Conservation (phyloP, 1,284 basidiomycete species). For the Thelephora terrestris region DNA sequence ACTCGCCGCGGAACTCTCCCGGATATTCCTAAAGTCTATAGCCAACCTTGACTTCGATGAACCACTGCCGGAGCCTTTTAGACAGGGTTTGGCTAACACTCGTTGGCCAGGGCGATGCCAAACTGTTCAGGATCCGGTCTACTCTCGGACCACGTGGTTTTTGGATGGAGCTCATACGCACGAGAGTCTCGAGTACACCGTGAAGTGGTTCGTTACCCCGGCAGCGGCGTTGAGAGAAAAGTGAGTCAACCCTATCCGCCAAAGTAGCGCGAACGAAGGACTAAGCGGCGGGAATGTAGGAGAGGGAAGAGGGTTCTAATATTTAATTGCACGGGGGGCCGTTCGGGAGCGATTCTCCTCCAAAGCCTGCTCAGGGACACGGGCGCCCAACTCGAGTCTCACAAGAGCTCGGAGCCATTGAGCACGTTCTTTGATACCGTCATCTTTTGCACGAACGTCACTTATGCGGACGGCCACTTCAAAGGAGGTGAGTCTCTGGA, state of each 20-base stretch:
- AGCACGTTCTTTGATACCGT: slow-evolving; percentile 69
- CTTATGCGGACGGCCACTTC: slow-evolving; percentile 80
- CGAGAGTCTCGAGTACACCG: slow-evolving; percentile 83
- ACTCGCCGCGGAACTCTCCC: slow-evolving; percentile 74
- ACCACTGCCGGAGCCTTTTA: slow-evolving; percentile 42
- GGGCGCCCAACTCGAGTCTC: slow-evolving; percentile 33
- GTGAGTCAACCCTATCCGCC: slow-evolving; percentile 8
- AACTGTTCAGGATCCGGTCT: slow-evolving; percentile 51
- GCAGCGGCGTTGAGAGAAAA: slow-evolving; percentile 31
- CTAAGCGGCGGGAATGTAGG: slow-evolving; percentile 9
- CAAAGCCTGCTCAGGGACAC: slow-evolving; percentile 43
- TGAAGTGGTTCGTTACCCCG: slow-evolving; percentile 74
- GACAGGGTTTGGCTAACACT: slow-evolving; percentile 57
- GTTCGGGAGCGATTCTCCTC: slow-evolving; percentile 73
- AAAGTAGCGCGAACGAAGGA: slow-evolving; percentile 2
- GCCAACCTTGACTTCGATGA: slow-evolving; percentile 19
- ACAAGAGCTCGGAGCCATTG: slow-evolving; percentile 27
- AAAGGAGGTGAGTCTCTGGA: slow-evolving; percentile 64
- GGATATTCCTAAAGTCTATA: slow-evolving; percentile 52
- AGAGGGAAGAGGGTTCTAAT: slow-evolving; percentile 53
- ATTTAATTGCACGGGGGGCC: slow-evolving; percentile 94
- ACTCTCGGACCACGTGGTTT: slow-evolving; percentile 63
- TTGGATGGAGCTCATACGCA: slow-evolving; percentile 94
- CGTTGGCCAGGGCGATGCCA: slow-evolving; percentile 98
- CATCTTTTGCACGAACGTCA: slow-evolving; percentile 95